phyloP scores from a whole-genome alignment of 2,329 filamentous ascomycete genomes.

The Nigrograna mackinnonii region DNA sequence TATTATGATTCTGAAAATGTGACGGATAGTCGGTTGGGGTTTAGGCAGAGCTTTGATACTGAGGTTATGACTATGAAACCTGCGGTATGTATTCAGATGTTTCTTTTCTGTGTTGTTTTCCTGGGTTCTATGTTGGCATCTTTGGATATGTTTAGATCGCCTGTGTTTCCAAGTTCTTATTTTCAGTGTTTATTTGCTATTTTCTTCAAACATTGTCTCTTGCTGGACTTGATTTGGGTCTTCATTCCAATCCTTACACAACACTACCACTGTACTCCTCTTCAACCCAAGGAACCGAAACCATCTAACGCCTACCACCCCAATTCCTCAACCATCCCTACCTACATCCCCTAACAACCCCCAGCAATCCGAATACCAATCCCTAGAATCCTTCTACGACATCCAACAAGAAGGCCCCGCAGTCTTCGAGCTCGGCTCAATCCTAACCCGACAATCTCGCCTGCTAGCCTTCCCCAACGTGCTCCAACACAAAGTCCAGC shows the following conservation, averaged over 20 bases:
- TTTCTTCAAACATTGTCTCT: not conserved
- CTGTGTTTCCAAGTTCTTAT: too few species aligned
- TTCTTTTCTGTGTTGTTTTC: too few species aligned
- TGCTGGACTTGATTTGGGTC: too few species aligned
- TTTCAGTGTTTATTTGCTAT: not conserved
- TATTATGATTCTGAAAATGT: slow-evolving; percentile 67
- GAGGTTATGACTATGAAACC: slow-evolving; percentile 4
- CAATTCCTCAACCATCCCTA: not conserved
- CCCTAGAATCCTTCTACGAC: slow-evolving; percentile 1
- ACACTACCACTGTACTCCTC: too few species aligned
- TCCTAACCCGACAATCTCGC: too few species aligned
- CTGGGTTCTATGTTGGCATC: too few species aligned
- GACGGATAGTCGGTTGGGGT: slow-evolving; percentile 50
- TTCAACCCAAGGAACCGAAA: too few species aligned
- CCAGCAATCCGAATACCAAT: not conserved
- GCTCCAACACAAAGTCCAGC: slow-evolving; percentile 26
- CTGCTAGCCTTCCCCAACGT: slow-evolving; percentile 60
- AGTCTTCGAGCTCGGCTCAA: slow-evolving; percentile 46
- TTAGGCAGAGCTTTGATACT: slow-evolving; percentile 29
- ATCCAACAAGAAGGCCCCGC: slow-evolving; percentile 46
- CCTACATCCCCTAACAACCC: not conserved
- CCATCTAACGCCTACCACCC: not conserved
- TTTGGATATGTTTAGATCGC: too few species aligned
- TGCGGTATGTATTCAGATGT: too few species aligned
- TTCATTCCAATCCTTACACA: too few species aligned